Evolutionary conservation across 139 green algal species (phyloP).

Genomic region (Micromonas commoda): DNA sequence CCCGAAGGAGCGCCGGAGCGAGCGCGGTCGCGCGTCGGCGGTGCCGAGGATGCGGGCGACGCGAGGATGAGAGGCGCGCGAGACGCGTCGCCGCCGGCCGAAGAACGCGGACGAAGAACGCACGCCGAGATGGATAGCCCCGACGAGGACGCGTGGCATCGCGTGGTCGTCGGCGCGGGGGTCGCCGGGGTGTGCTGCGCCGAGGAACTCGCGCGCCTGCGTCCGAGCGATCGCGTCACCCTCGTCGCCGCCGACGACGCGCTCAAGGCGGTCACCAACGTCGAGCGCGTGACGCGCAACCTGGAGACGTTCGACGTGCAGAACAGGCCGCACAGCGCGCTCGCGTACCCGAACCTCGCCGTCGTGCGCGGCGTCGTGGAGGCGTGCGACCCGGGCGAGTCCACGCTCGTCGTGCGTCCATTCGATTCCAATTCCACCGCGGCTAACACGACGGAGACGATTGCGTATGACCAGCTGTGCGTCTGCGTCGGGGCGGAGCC

Average conservation of each 20-base stretch:
- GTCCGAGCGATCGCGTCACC: slow-evolving; percentile 36
- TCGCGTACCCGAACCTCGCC: neutral
- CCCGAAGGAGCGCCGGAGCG: too few species aligned
- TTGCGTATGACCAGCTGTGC: slow-evolving; percentile 64
- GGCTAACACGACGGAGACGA: neutral
- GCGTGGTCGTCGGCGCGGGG: slow-evolving; percentile 66
- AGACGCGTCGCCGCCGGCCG: too few species aligned
- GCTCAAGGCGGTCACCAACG: slow-evolving; percentile 57
- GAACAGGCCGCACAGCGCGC: neutral
- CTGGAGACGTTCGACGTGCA: neutral
- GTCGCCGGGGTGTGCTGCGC: slow-evolving; percentile 71
- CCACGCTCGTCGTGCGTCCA: too few species aligned
- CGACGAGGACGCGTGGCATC: too few species aligned
- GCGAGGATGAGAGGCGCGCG: too few species aligned
- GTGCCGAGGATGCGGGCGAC: too few species aligned
- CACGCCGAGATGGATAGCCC: too few species aligned
- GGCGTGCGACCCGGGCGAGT: neutral
- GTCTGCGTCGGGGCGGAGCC: slow-evolving; percentile 58
- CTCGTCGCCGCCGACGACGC: slow-evolving; percentile 48
- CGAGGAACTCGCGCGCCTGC: slow-evolving; percentile 57
- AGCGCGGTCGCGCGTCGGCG: too few species aligned
- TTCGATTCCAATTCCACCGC: too few species aligned
- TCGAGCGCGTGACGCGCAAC: slow-evolving; percentile 25
- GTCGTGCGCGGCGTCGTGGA: neutral
- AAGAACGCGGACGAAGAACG: too few species aligned